Conservation (phyloP, 345 rosid species). For the Pistacia atlantica region DNA sequence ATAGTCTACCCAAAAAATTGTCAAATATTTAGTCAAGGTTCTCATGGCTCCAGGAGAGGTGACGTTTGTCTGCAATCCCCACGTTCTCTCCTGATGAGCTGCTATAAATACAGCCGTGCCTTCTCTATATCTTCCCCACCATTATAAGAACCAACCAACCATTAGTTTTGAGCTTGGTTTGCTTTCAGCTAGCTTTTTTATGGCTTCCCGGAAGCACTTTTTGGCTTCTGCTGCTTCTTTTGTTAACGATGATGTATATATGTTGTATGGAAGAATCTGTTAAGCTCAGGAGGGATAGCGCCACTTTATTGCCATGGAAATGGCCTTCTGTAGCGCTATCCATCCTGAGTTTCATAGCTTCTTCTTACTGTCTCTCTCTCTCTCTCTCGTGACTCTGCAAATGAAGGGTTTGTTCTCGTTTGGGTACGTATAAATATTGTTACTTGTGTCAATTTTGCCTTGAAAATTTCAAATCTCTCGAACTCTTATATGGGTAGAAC, state of each 20-base stretch:
- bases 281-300: constrained; percentile 94
- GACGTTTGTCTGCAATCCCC: constrained; percentile 33
- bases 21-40: constrained; percentile 26
- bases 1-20: neutral
- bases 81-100: constrained; percentile 23
- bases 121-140: neutral
- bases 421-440: neutral
- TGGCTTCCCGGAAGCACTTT: no score
- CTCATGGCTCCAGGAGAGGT: constrained; percentile 29
- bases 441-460: neutral
- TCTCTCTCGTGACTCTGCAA: neutral
- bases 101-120: constrained; percentile 37
- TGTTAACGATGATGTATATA: neutral
- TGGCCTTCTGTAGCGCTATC: constrained; percentile 52
- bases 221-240: neutral
- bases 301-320: constrained; percentile 29
- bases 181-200: neutral
- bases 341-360: constrained; percentile 82
- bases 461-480: neutral
- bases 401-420: neutral
- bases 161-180: neutral
- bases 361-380: constrained; percentile 39
- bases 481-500: neutral
- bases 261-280: constrained; percentile 54
- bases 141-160: neutral